These are phyloP conservation scores for Pichia phayaonensis DNA, from an alignment of 805 yeast species.

Conservation along the genomic window DNA sequence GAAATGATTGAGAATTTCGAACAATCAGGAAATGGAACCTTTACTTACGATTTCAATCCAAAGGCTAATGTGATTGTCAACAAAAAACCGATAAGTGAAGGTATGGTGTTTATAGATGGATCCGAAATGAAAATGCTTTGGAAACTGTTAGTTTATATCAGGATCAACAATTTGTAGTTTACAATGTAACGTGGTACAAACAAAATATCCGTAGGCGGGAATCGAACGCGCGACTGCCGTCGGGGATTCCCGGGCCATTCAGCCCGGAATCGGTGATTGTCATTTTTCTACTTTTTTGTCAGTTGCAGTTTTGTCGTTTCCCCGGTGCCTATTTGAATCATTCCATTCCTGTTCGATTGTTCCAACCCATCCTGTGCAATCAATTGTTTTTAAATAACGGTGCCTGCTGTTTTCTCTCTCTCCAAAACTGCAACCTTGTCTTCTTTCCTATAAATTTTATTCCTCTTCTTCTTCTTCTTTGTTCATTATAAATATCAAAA, in stretches of 20 bases:
- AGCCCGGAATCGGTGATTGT: too few relatives aligned
- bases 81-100: background rate
- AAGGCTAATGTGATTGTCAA: background rate
- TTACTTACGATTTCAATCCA: conserved; percentile 1
- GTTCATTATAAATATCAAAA: background rate
- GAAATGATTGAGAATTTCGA: conserved; percentile 5
- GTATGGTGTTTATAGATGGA: background rate
- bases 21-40: conserved; percentile 3
- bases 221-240: background rate
- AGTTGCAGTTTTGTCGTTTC: background rate
- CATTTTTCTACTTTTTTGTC: background rate
- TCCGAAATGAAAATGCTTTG: conserved; percentile 5
- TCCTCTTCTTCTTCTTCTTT: background rate
- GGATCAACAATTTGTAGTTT: conserved; percentile 4
- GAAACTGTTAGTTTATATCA: conserved; percentile 5
- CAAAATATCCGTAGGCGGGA: background rate
- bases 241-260: background rate
- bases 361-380: too few relatives aligned
- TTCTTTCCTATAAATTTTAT: background rate
- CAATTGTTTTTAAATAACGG: background rate
- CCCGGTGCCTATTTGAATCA: background rate
- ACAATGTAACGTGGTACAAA: too few relatives aligned
- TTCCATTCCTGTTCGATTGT: background rate
- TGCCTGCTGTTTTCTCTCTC: background rate
- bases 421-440: too few relatives aligned